Conservation (phyloP, 306 rosid genomes). For the Vachellia pachyceras region DNA sequence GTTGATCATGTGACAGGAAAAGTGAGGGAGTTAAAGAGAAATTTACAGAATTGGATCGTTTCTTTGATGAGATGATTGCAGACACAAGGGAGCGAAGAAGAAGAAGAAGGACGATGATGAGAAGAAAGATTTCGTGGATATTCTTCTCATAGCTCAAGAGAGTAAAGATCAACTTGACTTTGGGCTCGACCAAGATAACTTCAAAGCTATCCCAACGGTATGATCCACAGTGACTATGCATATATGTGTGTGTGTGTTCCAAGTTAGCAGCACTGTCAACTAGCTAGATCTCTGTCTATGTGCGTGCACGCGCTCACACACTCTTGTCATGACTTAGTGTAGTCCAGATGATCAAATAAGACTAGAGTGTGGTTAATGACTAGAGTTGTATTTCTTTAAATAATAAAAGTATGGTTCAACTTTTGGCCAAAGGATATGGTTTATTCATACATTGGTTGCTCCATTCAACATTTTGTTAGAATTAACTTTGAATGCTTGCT, state of each 20-base stretch:
- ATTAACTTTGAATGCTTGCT: too few species aligned
- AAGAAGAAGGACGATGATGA: background rate
- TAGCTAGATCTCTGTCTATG: too few species aligned
- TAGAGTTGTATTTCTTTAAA: background rate
- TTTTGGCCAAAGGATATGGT: background rate
- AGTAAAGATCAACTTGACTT: too few species aligned
- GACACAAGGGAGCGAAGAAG: constrained; percentile 30
- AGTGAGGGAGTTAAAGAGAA: background rate
- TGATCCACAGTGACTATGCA: background rate
- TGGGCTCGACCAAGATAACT: too few species aligned
- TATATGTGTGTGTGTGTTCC: too few species aligned
- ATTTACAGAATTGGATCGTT: background rate
- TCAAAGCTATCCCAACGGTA: too few species aligned
- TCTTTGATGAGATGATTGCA: constrained; percentile 18
- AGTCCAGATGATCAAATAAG: background rate
- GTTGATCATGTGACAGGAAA: constrained; percentile 26
- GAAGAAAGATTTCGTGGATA: background rate
- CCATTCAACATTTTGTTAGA: too few species aligned
- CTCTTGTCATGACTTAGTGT: background rate
- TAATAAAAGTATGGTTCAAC: background rate
- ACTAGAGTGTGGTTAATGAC: background rate
- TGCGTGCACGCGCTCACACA: too few species aligned
- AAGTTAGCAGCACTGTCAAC: too few species aligned
- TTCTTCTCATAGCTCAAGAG: too few species aligned
- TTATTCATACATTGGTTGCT: background rate